Evolutionary conservation across 164 flowering plant genomes (phyloP).

Genomic region (Magnolia changhungtana): DNA sequence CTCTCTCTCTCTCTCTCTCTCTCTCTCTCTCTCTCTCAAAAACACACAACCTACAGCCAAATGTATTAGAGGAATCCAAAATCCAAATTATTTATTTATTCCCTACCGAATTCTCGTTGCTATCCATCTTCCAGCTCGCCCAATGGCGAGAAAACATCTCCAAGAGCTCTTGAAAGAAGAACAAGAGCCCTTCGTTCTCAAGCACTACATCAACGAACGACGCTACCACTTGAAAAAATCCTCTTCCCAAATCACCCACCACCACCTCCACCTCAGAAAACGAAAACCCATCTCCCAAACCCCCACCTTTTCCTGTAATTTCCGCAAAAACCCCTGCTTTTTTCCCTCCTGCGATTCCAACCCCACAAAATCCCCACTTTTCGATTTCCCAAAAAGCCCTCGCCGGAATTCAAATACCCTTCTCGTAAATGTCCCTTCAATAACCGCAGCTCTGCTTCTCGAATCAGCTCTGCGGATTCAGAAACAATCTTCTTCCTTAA

Average conservation of each 20-base stretch:
- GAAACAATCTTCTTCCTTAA: neutral
- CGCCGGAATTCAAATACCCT: neutral
- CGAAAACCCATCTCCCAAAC: slow-evolving; percentile 1
- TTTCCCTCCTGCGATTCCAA: neutral
- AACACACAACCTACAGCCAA: too few species aligned
- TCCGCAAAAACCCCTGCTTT: neutral
- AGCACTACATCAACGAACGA: slow-evolving; percentile 6
- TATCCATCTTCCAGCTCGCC: neutral
- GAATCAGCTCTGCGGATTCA: slow-evolving; percentile 3
- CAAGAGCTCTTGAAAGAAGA: slow-evolving; percentile 5
- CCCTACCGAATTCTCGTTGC: neutral
- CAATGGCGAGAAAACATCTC: slow-evolving; percentile 3
- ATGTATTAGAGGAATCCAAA: too few species aligned
- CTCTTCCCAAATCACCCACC: neutral
- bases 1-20: too few species aligned
- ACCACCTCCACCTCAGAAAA: neutral
- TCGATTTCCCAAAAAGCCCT: neutral
- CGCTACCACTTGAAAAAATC: neutral
- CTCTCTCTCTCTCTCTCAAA: too few species aligned
- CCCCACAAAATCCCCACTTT: neutral
- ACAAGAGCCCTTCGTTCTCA: slow-evolving; percentile 6
- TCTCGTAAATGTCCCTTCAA: neutral
- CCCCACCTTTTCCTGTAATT: neutral
- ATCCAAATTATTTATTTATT: neutral
- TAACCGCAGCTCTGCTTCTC: slow-evolving; percentile 1